A percentile compares a stretch with the other conserved stretches of the same genome.
phyloP scores from a whole-genome alignment of 176 grass and related monocot species.

The Dactylis glomerata region DNA sequence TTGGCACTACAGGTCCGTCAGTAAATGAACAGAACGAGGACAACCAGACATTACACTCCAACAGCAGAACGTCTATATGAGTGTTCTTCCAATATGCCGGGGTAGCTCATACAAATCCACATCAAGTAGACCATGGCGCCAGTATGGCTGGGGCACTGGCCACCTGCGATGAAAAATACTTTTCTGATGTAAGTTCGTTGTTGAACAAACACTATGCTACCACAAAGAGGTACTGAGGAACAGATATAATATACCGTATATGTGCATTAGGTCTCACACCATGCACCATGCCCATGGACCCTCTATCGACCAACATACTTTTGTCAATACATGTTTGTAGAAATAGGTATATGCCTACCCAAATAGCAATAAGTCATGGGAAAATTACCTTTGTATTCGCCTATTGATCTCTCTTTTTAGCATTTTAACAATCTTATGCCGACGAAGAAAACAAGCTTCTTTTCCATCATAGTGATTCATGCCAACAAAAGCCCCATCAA shows the following conservation, averaged over 20 bases:
- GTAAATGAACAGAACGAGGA: neutral
- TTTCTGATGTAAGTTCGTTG: neutral
- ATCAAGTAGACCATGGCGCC: neutral
- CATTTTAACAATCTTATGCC: neutral
- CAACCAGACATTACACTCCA: neutral
- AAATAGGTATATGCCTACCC: neutral
- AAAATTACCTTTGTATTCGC: neutral
- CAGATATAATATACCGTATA: neutral
- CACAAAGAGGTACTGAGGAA: neutral
- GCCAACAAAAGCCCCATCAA: neutral
- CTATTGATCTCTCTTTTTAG: neutral
- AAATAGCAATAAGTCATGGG: neutral
- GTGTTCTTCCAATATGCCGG: neutral
- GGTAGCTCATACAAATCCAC: neutral
- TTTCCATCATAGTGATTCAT: slow-evolving; percentile 3
- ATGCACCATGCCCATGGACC: neutral
- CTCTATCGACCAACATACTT: neutral
- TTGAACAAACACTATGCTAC: neutral
- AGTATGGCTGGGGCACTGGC: neutral
- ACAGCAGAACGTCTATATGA: neutral
- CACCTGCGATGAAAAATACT: neutral
- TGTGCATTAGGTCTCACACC: neutral
- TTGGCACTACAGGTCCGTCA: neutral
- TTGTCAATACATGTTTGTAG: neutral
- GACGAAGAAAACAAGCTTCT: neutral